Percentiles rank a stretch among this genome's conserved stretches.
These are phyloP conservation scores for Penicillium sp. DNA, from an alignment of 2,329 filamentous ascomycete genomes.

Conservation along the genomic window DNA sequence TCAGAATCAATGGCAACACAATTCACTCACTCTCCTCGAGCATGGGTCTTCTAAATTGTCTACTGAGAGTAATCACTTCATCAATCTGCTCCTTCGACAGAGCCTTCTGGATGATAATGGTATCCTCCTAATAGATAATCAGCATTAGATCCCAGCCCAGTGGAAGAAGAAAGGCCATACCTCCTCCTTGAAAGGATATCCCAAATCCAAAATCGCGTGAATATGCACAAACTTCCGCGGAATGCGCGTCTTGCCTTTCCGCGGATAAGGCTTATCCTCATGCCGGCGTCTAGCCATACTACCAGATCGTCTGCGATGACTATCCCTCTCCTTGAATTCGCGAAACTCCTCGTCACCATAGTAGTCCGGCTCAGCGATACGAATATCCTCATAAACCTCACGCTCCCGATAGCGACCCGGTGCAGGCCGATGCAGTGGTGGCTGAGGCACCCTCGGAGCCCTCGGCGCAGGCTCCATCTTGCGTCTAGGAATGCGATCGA, in stretches of 20 bases:
- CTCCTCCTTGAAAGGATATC: constrained; percentile 85
- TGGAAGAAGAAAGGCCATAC: constrained; percentile 47
- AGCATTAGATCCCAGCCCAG: background rate
- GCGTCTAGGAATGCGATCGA: constrained; percentile 70
- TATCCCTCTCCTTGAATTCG: constrained; percentile 55
- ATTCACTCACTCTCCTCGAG: constrained; percentile 30
- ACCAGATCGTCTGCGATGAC: constrained; percentile 42
- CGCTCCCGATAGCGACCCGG: constrained; percentile 61
- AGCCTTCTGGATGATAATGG: constrained; percentile 78
- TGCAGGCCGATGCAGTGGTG: constrained; percentile 48
- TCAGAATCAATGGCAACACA: background rate
- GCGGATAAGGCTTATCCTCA: constrained; percentile 60
- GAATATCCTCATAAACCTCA: constrained; percentile 65
- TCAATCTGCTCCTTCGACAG: constrained; percentile 90
- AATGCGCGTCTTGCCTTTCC: constrained; percentile 87
- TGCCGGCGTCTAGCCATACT: constrained; percentile 33
- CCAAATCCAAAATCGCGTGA: constrained; percentile 76
- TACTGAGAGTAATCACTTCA: constrained; percentile 79
- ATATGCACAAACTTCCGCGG: constrained; percentile 77
- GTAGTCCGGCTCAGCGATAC: constrained; percentile 64
- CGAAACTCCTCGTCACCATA: constrained; percentile 74
- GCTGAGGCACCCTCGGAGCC: constrained; percentile 69
- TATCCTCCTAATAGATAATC: constrained; percentile 62
- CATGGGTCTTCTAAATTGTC: constrained; percentile 50
- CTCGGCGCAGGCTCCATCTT: constrained; percentile 52